phyloP scores from a whole-genome alignment of 2,329 filamentous ascomycete species.

The Paecilomyces fulvus region DNA sequence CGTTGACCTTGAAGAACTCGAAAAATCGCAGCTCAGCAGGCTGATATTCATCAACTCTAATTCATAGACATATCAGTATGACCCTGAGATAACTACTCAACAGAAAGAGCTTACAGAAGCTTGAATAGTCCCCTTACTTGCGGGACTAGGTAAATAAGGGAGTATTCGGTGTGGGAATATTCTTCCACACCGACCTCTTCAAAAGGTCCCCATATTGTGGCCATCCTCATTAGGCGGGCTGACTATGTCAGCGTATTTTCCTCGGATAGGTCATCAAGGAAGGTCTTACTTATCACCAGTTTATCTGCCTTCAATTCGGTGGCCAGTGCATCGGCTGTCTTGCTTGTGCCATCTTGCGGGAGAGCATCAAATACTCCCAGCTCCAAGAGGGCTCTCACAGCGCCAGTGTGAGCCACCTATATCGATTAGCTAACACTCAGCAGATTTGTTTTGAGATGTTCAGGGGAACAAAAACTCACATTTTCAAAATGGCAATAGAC shows the following conservation, averaged over 20 bases:
- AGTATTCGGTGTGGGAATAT: constrained; percentile 14
- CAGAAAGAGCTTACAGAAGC: constrained; percentile 5
- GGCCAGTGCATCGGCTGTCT: constrained; percentile 3
- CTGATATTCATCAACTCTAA: constrained; percentile 14
- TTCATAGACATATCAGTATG: neutral
- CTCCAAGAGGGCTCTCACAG: constrained; percentile 9
- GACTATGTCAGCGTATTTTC: too few relatives aligned
- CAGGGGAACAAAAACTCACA: constrained; percentile 1
- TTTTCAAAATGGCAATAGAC: constrained; percentile 12
- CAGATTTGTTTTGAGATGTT: neutral
- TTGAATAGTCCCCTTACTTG: constrained; percentile 8
- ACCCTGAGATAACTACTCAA: too few relatives aligned
- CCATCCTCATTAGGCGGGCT: constrained; percentile 14
- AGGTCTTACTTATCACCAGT: neutral
- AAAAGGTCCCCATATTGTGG: constrained; percentile 12
- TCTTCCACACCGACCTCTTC: constrained; percentile 9
- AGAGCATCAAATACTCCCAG: constrained; percentile 10
- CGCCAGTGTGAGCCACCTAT: constrained; percentile 5
- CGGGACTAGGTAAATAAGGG: constrained; percentile 9
- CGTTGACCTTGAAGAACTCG: constrained; percentile 13
- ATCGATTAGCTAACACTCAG: constrained; percentile 4
- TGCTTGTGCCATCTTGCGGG: constrained; percentile 7
- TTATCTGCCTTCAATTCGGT: neutral
- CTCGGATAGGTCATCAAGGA: neutral
- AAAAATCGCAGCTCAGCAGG: constrained; percentile 9